Base-by-base conservation (phyloP, 1,284 basidiomycete genomes). In the Moesziomyces aphidis region DNA sequence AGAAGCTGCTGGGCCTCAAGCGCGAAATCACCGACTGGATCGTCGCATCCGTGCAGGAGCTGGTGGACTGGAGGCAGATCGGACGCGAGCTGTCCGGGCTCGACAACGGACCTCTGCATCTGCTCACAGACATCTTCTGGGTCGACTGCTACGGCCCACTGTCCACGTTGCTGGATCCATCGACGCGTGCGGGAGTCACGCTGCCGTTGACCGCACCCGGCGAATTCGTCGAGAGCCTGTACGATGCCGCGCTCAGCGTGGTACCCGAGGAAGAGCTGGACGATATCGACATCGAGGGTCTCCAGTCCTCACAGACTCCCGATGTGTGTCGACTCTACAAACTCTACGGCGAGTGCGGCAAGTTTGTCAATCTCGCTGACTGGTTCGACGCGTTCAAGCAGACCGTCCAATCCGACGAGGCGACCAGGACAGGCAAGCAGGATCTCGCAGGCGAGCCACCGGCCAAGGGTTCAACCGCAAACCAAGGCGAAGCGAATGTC, bases 371-470 rank as follows among this genome's bases (percentile, higher is more conserved):
- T 31, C 57, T 83, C 6, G 78, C 78, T 3, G 81, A 83, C 51
- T 83, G 82, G 82, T 81, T 57, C 53, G 75, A 79, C 19, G 80
- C 80, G 1, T 83, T 82, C 62, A 60, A 66, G 51, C 73, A 80
- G 55, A 65, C 58, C 21, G 55, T 81, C 13, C 68, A 76, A 28
- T 36, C 53, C 45, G 63, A 72, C 44, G 48, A 50, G 23, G 46
- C 39, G 3, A 13, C 59, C 2, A 31, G 61, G 9, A 19, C 39
- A 21, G 56, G 52, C 3, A 51, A 55, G 15, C 23, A 50, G 39
- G 55, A 59, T 49, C 19, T 61, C 7, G 11, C 21, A 1, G 24
- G 36, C 10, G 50, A 61, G 10, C 10, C 47, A 24, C 3, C 45
- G 48, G 34, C 50, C 34, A 34, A 31, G 23, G 46, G 54, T 6